Base-by-base conservation (phyloP, 2,329 filamentous ascomycete species). In the Paracoccidioides brasiliensis region DNA sequence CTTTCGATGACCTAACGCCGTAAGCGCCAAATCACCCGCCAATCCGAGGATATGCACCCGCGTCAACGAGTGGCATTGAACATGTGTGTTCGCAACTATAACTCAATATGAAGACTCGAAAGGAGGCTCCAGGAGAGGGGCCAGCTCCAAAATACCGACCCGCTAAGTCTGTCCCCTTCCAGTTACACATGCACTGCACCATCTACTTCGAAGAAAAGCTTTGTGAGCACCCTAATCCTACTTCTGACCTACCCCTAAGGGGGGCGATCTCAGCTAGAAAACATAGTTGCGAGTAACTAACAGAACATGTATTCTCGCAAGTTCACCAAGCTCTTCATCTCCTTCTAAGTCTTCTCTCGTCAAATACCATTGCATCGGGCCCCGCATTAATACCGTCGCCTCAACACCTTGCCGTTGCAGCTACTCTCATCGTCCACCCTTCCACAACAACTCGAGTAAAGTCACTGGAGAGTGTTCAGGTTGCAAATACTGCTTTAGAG, bases 351-450 rank as follows among this genome's bases (percentile, higher is more conserved):
- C 66, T 69, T 40, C 57, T 72, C 12, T 62, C 64, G 40, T 66
- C 63, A 6, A 66, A 66, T 2, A 67, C 64, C 41, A 58, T 64
- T 64, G 67, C 64, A 69, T 64, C 65, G 9, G 72, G 70, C 37
- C 74, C 81, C 0, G 79, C 80, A 9, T 80, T 79, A 56, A 71
- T 89, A 15, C 87, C 91, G 0, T 81, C 86, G 2, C 78, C 85
- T 0, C 80, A 81, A 56, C 84, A 91, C 60, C 75, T 97, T 30
- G 84, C 87, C 6, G 75, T 96, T 7, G 78, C 90, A n/a, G 82
- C 79, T 45, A 93, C 88, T 1, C 75, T 96, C n/a, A 71, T 84
- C n/a, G 80, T 93, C 12, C 89, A 95, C 64, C 91, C 91, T 0
- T 73, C 76, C 30, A 81, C 86, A 60, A 96, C 90, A 0, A 93